phyloP scores from a whole-genome alignment of 768 basidiomycete species.

The Psilocybe tampanensis region DNA sequence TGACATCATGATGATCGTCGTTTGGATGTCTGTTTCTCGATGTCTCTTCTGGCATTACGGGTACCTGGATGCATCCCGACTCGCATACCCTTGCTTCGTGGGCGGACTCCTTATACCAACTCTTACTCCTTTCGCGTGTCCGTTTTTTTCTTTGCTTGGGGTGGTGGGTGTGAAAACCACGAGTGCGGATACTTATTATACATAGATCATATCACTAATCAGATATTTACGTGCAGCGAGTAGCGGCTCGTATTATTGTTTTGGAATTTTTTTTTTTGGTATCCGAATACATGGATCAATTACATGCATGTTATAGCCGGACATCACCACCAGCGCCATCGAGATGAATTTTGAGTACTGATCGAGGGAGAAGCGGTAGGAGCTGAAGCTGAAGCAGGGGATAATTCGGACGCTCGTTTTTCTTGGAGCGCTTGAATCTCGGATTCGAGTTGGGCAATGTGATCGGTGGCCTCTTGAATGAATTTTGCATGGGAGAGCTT shows the following conservation, averaged over 20 bases:
- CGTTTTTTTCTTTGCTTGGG: neutral
- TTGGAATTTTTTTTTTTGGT: neutral
- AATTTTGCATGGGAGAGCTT: conserved; percentile 72
- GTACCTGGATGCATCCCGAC: too few species aligned
- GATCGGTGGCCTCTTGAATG: conserved; percentile 59
- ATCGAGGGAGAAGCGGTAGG: neutral
- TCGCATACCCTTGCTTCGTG: neutral
- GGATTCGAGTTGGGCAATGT: conserved; percentile 57
- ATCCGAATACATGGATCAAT: neutral
- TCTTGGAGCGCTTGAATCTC: conserved; percentile 51
- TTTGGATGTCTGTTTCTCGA: neutral
- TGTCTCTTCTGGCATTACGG: neutral
- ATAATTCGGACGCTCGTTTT: conserved; percentile 21
- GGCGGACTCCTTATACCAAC: conserved; percentile 4
- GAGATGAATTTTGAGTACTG: conserved; percentile 1
- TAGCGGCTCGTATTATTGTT: neutral
- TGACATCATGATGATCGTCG: conserved; percentile 19
- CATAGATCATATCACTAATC: neutral
- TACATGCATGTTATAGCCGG: too few species aligned
- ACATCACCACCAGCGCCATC: conserved; percentile 12
- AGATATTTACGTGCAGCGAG: too few species aligned
- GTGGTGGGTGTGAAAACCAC: neutral
- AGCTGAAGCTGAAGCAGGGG: too few species aligned
- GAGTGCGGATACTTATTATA: neutral
- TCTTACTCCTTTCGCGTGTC: neutral